phyloP scores from a whole-genome alignment of 2,329 filamentous ascomycete species.

The Tolypocladium sp. region DNA sequence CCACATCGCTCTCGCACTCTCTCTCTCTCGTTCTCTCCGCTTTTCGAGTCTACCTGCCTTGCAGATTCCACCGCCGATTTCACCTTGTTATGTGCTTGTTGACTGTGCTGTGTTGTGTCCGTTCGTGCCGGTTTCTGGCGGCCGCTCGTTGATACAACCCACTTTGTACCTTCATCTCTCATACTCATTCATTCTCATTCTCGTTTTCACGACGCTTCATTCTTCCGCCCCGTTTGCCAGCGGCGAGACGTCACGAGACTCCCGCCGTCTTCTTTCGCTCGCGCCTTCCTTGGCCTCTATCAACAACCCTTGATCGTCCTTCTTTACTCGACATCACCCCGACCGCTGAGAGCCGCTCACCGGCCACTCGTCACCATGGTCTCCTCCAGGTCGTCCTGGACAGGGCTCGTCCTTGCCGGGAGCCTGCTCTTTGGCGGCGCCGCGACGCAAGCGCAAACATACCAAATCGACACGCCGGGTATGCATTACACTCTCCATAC shows the following conservation, averaged over 20 bases:
- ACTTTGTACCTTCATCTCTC: neutral
- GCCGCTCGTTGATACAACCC: neutral
- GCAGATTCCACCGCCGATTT: too few relatives aligned
- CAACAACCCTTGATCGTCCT: too few relatives aligned
- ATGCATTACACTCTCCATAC: neutral
- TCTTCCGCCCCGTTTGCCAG: neutral
- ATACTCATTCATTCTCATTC: neutral
- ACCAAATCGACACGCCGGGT: conserved; percentile 23
- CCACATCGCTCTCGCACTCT: too few relatives aligned
- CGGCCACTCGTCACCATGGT: neutral
- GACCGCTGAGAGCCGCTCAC: too few relatives aligned
- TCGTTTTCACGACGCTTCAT: neutral
- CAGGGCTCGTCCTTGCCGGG: conserved; percentile 2
- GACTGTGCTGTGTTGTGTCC: neutral
- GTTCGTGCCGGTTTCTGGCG: neutral
- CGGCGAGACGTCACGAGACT: too few relatives aligned
- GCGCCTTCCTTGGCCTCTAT: too few relatives aligned
- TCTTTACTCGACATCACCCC: too few relatives aligned
- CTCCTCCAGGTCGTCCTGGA: neutral
- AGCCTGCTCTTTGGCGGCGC: conserved; percentile 3
- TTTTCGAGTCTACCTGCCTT: too few relatives aligned
- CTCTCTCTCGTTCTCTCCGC: too few relatives aligned
- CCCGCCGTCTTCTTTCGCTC: too few relatives aligned
- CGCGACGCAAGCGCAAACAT: conserved; percentile 17
- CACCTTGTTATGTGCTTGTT: too few relatives aligned